Conservation (phyloP, 2,329 filamentous ascomycete species). For the Cladophialophora immunda region DNA sequence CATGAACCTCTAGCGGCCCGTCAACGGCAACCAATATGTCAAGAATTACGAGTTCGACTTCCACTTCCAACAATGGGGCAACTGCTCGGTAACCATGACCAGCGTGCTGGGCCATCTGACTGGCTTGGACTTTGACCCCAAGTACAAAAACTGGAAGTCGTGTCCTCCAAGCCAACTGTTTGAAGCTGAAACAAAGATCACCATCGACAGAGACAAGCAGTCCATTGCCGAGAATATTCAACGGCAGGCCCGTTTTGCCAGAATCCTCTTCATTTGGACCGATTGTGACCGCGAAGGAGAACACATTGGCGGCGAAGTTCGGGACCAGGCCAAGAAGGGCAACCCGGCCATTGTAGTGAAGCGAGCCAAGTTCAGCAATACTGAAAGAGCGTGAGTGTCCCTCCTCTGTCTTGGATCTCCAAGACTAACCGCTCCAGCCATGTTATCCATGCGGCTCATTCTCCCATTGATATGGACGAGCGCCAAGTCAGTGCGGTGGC, state of each 20-base stretch:
- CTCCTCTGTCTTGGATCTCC: background rate
- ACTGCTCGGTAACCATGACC: conserved; percentile 89
- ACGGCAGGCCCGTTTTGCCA: conserved; percentile 75
- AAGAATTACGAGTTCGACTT: conserved; percentile 96
- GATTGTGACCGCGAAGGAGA: conserved; percentile 98
- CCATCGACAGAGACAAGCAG: conserved; percentile 79
- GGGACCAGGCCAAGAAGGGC: conserved; percentile 76
- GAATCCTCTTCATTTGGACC: conserved; percentile 92
- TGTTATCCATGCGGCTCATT: conserved; percentile 81
- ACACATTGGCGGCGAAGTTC: conserved; percentile 92
- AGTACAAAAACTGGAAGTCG: conserved; percentile 80
- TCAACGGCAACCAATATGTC: conserved; percentile 75
- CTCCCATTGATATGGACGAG: conserved; percentile 81
- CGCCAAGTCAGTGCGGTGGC: conserved; percentile 86
- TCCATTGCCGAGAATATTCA: conserved; percentile 86
- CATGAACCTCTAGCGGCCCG: conserved; percentile 66
- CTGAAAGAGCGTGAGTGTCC: conserved; percentile 79
- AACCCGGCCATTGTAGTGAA: conserved; percentile 81
- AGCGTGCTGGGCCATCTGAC: conserved; percentile 90
- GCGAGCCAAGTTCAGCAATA: conserved; percentile 92
- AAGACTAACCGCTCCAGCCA: conserved; percentile 64
- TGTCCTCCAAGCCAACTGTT: conserved; percentile 84
- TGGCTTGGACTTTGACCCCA: conserved; percentile 75
- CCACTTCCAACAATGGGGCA: conserved; percentile 83
- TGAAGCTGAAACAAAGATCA: conserved; percentile 76